A percentile compares a stretch with the other conserved stretches of the same genome.
Conservation (phyloP, 2,329 filamentous ascomycete species). For the Beauveria rudraprayagi region DNA sequence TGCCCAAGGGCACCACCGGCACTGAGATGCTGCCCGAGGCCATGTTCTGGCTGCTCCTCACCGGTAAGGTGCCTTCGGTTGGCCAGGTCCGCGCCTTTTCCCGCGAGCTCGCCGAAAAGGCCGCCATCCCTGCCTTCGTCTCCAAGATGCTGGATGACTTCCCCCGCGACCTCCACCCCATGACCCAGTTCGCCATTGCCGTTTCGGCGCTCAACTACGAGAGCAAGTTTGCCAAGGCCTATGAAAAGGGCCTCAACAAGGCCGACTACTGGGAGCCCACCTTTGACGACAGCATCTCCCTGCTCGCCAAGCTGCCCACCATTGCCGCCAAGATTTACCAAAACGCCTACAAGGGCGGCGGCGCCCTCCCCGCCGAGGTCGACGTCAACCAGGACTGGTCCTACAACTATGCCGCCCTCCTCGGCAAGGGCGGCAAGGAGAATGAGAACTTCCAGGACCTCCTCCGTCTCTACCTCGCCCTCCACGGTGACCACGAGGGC, state of each 20-base stretch:
- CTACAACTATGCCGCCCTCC: conserved; percentile 96
- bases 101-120: conserved; percentile 79
- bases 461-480: conserved; percentile 84
- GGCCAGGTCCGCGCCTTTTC: conserved; percentile 76
- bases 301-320: conserved; percentile 92
- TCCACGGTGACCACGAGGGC: conserved; percentile 97
- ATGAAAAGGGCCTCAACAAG: conserved; percentile 86
- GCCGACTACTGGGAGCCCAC: conserved; percentile 98
- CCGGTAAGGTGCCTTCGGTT: conserved; percentile 79
- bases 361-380: conserved; percentile 65
- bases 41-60: conserved; percentile 99
- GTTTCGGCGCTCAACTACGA: conserved; percentile 95
- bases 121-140: conserved; percentile 73
- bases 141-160: conserved; percentile 84
- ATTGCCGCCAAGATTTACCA: conserved; percentile 98
- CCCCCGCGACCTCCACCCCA: conserved; percentile 85
- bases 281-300: conserved; percentile 88
- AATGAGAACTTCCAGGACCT: conserved; percentile 95
- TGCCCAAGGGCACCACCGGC: conserved; percentile 85
- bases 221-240: conserved; percentile 86
- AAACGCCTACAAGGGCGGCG: conserved; percentile 70
- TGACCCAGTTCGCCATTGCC: conserved; percentile 95
- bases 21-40: conserved; percentile 97
- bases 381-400: conserved; percentile 91
- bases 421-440: conserved; percentile 80